A percentile compares a stretch with the other conserved stretches of the same genome.
phyloP scores from a whole-genome alignment of 2,329 filamentous ascomycete species.

The Chaetomium sp. region DNA sequence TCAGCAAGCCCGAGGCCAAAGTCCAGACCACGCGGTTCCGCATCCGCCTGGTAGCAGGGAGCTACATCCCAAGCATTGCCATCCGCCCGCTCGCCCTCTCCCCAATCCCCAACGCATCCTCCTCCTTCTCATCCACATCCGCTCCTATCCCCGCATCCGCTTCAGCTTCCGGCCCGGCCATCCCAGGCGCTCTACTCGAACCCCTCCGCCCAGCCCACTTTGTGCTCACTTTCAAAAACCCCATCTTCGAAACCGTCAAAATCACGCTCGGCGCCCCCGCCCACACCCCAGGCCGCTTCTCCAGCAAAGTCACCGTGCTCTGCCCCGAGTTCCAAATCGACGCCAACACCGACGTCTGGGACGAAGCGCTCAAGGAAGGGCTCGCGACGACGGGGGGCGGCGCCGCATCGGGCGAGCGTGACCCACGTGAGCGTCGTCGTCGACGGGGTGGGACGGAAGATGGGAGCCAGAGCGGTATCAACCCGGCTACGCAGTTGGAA shows the following conservation, averaged over 20 bases:
- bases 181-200: conserved; percentile 29
- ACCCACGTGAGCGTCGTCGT: conserved; percentile 27
- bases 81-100: conserved; percentile 54
- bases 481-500: conserved; percentile 59
- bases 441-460: conserved; percentile 35
- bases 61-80: conserved; percentile 77
- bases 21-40: conserved; percentile 83
- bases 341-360: conserved; percentile 80
- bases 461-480: conserved; percentile 28
- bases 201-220: conserved; percentile 66
- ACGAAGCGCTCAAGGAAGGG: conserved; percentile 70
- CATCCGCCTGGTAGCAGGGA: conserved; percentile 81
- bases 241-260: conserved; percentile 83
- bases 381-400: conserved; percentile 12
- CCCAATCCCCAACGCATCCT: conserved; percentile 8
- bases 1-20: conserved; percentile 90
- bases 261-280: conserved; percentile 82
- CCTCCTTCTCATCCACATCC: conserved; percentile 23
- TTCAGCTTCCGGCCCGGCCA: conserved; percentile 22
- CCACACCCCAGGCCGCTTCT: conserved; percentile 68
- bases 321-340: conserved; percentile 93
- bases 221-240: conserved; percentile 85
- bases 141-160: conserved; percentile 37
- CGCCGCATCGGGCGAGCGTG: neutral
- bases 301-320: conserved; percentile 78